Evolutionary conservation across 2,329 filamentous ascomycete genomes (phyloP).

Genomic region (Scopulariopsis brevicaulis): DNA sequence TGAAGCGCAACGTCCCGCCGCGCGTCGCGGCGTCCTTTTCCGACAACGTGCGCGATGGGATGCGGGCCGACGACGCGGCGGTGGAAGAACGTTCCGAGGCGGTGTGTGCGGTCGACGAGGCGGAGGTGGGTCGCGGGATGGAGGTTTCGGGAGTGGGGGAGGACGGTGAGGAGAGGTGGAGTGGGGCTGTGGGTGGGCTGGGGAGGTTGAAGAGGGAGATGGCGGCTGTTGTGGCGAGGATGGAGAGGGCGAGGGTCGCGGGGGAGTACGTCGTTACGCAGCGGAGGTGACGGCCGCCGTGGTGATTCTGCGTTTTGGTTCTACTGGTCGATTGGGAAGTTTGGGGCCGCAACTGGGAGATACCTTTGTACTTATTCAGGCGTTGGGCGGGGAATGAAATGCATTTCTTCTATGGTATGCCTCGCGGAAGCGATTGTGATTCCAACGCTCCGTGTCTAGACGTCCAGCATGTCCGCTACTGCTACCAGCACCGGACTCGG

Average conservation of each 20-base stretch:
- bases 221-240: constrained; percentile 50
- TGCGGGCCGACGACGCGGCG: constrained; percentile 35
- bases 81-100: constrained; percentile 17
- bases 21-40: constrained; percentile 30
- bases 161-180: constrained; percentile 32
- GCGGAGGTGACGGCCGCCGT: constrained; percentile 7
- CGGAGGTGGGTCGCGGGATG: constrained; percentile 10
- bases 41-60: constrained; percentile 23
- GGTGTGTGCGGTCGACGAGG: neutral
- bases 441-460: neutral
- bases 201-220: constrained; percentile 45
- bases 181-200: constrained; percentile 35
- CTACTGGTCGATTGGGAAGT: neutral
- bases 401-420: neutral
- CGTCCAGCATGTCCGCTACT: neutral
- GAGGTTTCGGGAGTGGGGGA: constrained; percentile 30
- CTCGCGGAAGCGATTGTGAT: neutral
- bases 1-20: constrained; percentile 42
- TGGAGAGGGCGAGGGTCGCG: constrained; percentile 51
- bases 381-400: neutral
- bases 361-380: neutral
- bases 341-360: neutral
- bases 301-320: neutral
- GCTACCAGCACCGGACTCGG: neutral
- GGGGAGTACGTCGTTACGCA: constrained; percentile 44